Evolutionary conservation across 2,329 filamentous ascomycete species (phyloP).

Genomic region (Aulographum hederae): DNA sequence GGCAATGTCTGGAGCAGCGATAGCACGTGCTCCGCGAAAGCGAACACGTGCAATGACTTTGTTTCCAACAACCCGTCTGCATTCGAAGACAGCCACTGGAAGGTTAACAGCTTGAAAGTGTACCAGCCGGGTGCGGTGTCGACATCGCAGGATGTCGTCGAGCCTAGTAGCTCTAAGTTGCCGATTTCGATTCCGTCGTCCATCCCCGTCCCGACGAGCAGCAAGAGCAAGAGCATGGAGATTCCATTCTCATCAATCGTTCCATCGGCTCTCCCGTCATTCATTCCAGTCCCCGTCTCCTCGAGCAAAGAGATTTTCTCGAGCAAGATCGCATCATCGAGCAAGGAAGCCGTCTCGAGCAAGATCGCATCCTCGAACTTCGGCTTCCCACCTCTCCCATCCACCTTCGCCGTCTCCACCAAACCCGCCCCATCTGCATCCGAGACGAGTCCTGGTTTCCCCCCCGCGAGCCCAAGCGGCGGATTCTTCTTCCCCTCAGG

Average conservation of each 20-base stretch:
- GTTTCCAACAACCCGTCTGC: slow-evolving; percentile 51
- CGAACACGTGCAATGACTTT: slow-evolving; percentile 49
- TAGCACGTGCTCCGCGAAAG: slow-evolving; percentile 39
- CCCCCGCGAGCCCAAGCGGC: neutral
- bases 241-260: too few species aligned
- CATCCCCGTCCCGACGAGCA: neutral
- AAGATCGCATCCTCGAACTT: too few species aligned
- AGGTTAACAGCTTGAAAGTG: slow-evolving; percentile 31
- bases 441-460: neutral
- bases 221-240: too few species aligned
- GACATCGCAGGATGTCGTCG: neutral
- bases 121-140: slow-evolving; percentile 10
- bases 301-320: too few species aligned
- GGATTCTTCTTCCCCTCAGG: neutral
- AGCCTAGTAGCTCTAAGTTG: neutral
- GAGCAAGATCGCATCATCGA: too few species aligned
- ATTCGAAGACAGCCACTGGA: slow-evolving; percentile 61
- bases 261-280: too few species aligned
- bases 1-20: slow-evolving; percentile 46
- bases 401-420: slow-evolving; percentile 3
- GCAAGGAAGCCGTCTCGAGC: too few species aligned
- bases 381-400: neutral
- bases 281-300: too few species aligned
- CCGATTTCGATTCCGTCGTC: slow-evolving; percentile 1
- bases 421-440: slow-evolving; percentile 1